Conservation (phyloP, 106 monocot genomes). For the Hemerocallis citrina region DNA sequence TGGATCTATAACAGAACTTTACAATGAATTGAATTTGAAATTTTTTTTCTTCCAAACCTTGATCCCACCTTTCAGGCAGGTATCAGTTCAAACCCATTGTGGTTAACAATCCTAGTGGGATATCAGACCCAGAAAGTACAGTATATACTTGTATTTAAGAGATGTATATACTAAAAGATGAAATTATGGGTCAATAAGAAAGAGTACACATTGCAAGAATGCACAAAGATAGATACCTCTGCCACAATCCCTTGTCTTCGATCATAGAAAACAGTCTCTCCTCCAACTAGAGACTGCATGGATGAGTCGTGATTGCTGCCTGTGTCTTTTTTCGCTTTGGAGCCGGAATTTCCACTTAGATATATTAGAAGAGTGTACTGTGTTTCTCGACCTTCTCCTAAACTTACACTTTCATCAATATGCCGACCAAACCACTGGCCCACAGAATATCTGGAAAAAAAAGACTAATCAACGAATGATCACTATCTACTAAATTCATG, state of each 20-base stretch:
- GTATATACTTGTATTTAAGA: too few species aligned
- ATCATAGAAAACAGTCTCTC: slow-evolving; percentile 95
- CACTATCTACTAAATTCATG: neutral
- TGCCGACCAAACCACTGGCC: slow-evolving; percentile 87
- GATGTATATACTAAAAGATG: too few species aligned
- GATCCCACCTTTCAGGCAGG: too few species aligned
- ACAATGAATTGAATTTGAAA: too few species aligned
- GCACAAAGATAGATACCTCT: slow-evolving; percentile 35
- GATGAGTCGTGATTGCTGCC: slow-evolving; percentile 22
- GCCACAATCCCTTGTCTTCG: slow-evolving; percentile 50
- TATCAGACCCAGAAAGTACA: too few species aligned
- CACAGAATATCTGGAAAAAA: slow-evolving; percentile 59
- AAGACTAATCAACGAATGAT: neutral
- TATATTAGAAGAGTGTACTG: slow-evolving; percentile 80
- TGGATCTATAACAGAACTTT: too few species aligned
- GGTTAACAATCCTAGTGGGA: too few species aligned
- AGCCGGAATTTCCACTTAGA: slow-evolving; percentile 38
- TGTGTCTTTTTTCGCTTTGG: slow-evolving; percentile 19
- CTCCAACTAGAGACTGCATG: slow-evolving; percentile 47
- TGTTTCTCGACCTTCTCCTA: slow-evolving; percentile 50
- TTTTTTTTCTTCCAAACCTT: too few species aligned
- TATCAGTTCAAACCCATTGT: too few species aligned
- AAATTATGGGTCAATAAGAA: neutral
- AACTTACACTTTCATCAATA: slow-evolving; percentile 84
- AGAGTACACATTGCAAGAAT: neutral